Evolutionary conservation across 1,284 basidiomycete genomes (phyloP), one percentile per base, ranked within the genome.

Genomic region (Xerocomus nothofagi): DNA sequence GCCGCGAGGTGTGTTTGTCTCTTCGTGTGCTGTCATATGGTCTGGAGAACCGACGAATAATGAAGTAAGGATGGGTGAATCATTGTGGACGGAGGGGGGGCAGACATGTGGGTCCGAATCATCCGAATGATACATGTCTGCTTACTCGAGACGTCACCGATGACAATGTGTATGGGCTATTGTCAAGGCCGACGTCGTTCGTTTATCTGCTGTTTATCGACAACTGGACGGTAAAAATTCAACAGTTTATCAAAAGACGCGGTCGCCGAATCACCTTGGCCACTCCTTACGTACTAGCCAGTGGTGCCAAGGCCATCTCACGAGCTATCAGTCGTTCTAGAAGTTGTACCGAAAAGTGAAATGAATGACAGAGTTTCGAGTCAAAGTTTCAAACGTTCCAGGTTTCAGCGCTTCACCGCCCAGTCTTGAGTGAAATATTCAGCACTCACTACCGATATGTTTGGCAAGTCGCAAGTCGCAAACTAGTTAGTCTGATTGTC

Each of bases 51-150:
- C 47, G 38, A 55, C 23, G 17, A 38, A 31, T 2, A 38, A 31
- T 2, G 49, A 11, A 21, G 37, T 15, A 10, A 27, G 34, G 40
- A 38, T 11, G 37, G 41, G 32, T 7, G 49, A 43, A 50, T 55
- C 41, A 10, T 57, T 49, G 42, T 37, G 24, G 48, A 55, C 29
- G 24, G 61, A 54, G 38, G 53, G 38, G 38, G 47, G 26, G 40
- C 27, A 15, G 15, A 38, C 45, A 30, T 14, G 39, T 3, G 36
- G 20, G 18, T 50, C 36, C 27, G 39, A 42, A 31, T 18, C 29
- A 20, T 34, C 51, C 44, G 27, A 39, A 47, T 26, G 23, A 12
- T 54, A 57, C 65, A 68, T 67, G 24, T n/a, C 31, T 18, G 27
- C 26, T 15, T 33, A n/a, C 32, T n/a, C 23, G n/a, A 14, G 23